phyloP scores from a whole-genome alignment of 2,329 filamentous ascomycete genomes.

The Scopulariopsis brevicaulis region DNA sequence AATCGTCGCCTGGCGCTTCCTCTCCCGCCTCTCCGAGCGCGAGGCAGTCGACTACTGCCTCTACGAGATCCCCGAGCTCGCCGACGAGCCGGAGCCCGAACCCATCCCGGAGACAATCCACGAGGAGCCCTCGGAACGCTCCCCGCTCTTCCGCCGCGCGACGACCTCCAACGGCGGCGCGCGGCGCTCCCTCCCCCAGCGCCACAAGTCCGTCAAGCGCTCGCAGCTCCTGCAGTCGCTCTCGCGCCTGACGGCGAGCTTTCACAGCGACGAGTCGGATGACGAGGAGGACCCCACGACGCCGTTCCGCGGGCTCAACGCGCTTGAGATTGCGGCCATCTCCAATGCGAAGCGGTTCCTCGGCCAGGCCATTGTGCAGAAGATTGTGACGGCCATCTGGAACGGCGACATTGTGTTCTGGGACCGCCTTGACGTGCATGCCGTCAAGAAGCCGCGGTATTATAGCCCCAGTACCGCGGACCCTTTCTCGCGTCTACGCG shows the following conservation, averaged over 20 bases:
- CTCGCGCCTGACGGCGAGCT: slow-evolving; percentile 40
- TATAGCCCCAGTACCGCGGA: slow-evolving; percentile 60
- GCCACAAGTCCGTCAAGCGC: slow-evolving; percentile 29
- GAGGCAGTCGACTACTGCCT: slow-evolving; percentile 67
- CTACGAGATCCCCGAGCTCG: slow-evolving; percentile 50
- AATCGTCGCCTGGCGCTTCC: slow-evolving; percentile 70
- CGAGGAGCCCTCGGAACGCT: slow-evolving; percentile 20
- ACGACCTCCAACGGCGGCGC: slow-evolving; percentile 9
- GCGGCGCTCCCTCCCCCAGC: slow-evolving; percentile 4
- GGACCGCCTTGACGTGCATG: slow-evolving; percentile 63
- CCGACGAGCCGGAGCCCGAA: slow-evolving; percentile 9
- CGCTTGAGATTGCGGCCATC: slow-evolving; percentile 75
- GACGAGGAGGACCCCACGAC: slow-evolving; percentile 52
- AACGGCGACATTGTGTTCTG: slow-evolving; percentile 80
- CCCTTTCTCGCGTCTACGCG: slow-evolving; percentile 62
- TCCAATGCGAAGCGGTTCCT: slow-evolving; percentile 77
- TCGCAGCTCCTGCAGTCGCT: slow-evolving; percentile 41
- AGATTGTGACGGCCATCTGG: slow-evolving; percentile 77
- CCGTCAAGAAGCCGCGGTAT: slow-evolving; percentile 63
- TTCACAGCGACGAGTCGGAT: slow-evolving; percentile 22
- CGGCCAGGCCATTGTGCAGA: slow-evolving; percentile 69
- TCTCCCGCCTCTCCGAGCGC: slow-evolving; percentile 57
- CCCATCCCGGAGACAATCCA: slow-evolving; percentile 1
- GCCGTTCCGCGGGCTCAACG: slow-evolving; percentile 70
- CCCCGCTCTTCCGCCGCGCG: slow-evolving; percentile 26